Percentiles rank a stretch among this genome's conserved stretches.
These are phyloP conservation scores for Ascomycota sp. DNA, from an alignment of 2,329 filamentous ascomycete species.

Conservation along the genomic window DNA sequence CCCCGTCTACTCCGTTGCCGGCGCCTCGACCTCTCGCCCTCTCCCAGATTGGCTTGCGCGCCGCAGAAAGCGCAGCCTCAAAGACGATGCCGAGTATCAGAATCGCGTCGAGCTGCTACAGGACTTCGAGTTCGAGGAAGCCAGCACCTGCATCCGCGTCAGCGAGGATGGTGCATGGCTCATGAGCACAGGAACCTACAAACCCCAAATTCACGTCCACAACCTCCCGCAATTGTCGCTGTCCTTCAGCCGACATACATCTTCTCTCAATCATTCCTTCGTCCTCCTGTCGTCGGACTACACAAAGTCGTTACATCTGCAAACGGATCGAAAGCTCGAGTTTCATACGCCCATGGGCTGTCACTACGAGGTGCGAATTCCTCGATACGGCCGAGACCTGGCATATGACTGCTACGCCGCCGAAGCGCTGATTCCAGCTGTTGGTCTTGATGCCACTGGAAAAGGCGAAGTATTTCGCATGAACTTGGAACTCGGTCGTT, in stretches of 20 bases:
- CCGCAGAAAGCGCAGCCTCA: slow-evolving; percentile 72
- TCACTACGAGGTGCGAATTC: slow-evolving; percentile 74
- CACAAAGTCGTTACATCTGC: slow-evolving; percentile 80
- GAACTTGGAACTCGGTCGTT: slow-evolving; percentile 77
- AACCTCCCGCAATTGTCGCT: slow-evolving; percentile 79
- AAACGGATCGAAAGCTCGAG: slow-evolving; percentile 74
- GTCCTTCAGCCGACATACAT: slow-evolving; percentile 83
- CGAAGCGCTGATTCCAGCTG: slow-evolving; percentile 69
- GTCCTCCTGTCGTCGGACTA: slow-evolving; percentile 74
- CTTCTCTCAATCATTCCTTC: slow-evolving; percentile 78
- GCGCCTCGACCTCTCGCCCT: slow-evolving; percentile 64
- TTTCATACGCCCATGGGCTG: slow-evolving; percentile 78
- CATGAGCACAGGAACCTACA: slow-evolving; percentile 71
- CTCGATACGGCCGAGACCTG: slow-evolving; percentile 76
- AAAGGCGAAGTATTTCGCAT: slow-evolving; percentile 81
- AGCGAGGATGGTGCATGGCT: slow-evolving; percentile 95
- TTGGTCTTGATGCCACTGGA: slow-evolving; percentile 67
- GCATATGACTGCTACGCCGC: slow-evolving; percentile 62
- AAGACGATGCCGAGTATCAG: slow-evolving; percentile 78
- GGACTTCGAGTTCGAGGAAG: slow-evolving; percentile 94
- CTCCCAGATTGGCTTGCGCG: slow-evolving; percentile 89
- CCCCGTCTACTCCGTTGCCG: slow-evolving; percentile 85
- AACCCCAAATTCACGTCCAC: slow-evolving; percentile 63
- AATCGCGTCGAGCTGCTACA: slow-evolving; percentile 87
- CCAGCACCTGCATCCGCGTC: slow-evolving; percentile 69